Evolutionary conservation across 176 grass and related monocot genomes (phyloP).

Genomic region (Avena sativa): DNA sequence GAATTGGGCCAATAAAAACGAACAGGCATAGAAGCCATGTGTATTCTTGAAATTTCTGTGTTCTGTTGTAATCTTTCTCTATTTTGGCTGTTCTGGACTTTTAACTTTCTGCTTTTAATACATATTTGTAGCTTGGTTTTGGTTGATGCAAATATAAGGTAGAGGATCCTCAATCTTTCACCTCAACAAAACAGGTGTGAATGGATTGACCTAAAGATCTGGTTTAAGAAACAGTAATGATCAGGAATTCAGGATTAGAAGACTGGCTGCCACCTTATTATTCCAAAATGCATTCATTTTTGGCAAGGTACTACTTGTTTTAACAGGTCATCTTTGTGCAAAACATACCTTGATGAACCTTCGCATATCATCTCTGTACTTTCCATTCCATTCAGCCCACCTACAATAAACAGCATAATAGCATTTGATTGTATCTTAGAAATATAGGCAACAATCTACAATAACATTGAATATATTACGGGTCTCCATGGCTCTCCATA

Average conservation of each 20-base stretch:
- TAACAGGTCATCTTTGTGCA: not conserved
- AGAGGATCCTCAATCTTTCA: constrained; percentile 8
- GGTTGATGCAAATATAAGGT: not conserved
- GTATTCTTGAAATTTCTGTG: not conserved
- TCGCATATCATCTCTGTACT: constrained; percentile 92
- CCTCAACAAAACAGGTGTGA: not conserved
- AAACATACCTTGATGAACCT: constrained; percentile 86
- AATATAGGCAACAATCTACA: constrained; percentile 27
- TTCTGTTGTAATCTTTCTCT: constrained; percentile 9
- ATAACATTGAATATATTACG: not conserved
- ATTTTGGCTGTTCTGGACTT: not conserved
- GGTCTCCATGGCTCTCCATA: constrained; percentile 7
- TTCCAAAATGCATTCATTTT: not conserved
- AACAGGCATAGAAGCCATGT: not conserved
- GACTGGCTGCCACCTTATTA: constrained; percentile 9
- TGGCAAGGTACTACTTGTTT: not conserved
- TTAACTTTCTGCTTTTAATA: not conserved
- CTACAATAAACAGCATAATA: constrained; percentile 63
- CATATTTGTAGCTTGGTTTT: not conserved
- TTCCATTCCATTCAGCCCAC: constrained; percentile 99
- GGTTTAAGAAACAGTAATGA: not conserved
- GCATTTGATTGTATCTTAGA: constrained; percentile 10
- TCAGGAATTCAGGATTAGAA: not conserved
- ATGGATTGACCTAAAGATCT: constrained; percentile 10
- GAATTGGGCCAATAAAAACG: not conserved